Conservation (phyloP, 108 stramenopile species). For the Craspedostauros australis region DNA sequence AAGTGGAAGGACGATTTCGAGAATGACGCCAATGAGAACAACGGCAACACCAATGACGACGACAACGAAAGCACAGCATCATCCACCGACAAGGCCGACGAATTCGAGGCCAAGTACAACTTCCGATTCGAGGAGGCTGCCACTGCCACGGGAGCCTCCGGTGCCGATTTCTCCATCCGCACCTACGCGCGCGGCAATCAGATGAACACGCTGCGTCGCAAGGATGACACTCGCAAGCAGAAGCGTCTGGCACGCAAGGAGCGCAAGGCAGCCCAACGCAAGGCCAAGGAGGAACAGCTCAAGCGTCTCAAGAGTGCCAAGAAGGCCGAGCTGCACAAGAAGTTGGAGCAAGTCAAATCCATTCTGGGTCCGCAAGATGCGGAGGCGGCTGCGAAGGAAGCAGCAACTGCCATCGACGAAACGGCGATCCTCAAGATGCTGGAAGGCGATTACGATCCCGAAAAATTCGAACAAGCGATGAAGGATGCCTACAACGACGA, state of each 20-base stretch:
- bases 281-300: constrained; percentile 90
- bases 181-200: constrained; percentile 72
- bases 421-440: constrained; percentile 75
- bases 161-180: constrained; percentile 58
- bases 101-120: constrained; percentile 97
- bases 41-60: constrained; percentile 23
- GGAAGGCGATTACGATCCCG: constrained; percentile 96
- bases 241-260: constrained; percentile 85
- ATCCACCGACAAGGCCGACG: constrained; percentile 88
- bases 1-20: constrained; percentile 68
- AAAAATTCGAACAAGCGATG: constrained; percentile 86
- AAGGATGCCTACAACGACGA: constrained; percentile 87
- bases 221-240: constrained; percentile 86
- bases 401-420: constrained; percentile 41
- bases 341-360: constrained; percentile 75
- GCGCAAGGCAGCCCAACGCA: constrained; percentile 91
- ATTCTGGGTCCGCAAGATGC: constrained; percentile 55
- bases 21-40: constrained; percentile 8
- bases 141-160: constrained; percentile 37
- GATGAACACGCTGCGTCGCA: constrained; percentile 78
- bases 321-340: constrained; percentile 79
- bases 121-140: constrained; percentile 97
- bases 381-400: constrained; percentile 1
- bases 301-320: constrained; percentile 94
- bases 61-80: constrained; percentile 84